Conservation (phyloP, 345 rosid species). For the Euphorbia pulcherrima region DNA sequence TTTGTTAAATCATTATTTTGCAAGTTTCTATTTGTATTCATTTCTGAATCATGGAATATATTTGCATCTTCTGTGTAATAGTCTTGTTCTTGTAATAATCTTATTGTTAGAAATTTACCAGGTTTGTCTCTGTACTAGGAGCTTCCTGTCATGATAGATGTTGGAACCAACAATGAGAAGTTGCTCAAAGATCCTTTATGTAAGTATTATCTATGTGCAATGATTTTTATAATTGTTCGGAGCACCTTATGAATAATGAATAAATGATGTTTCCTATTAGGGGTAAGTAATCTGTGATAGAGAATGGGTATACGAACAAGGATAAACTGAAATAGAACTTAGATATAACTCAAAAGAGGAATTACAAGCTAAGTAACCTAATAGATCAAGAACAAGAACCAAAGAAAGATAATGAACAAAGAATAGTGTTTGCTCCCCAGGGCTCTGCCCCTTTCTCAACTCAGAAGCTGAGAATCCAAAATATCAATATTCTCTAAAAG, state of each 20-base stretch:
- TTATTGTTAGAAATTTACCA: neutral
- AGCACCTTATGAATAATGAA: neutral
- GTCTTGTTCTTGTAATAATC: neutral
- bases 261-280: neutral
- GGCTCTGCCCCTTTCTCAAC: no score
- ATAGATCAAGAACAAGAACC: no score
- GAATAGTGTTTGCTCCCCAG: no score
- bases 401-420: no score
- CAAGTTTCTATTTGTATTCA: neutral
- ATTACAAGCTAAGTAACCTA: no score
- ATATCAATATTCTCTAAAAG: no score
- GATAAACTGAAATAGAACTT: no score
- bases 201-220: constrained; percentile 38
- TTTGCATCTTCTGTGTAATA: constrained; percentile 2
- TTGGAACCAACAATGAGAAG: constrained; percentile 95
- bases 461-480: no score
- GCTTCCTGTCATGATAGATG: constrained; percentile 98
- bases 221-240: neutral
- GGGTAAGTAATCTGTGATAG: neutral
- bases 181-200: constrained; percentile 78
- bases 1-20: neutral
- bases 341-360: no score
- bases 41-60: neutral
- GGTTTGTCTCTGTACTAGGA: constrained; percentile 46
- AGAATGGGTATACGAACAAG: no score